Base-by-base conservation (phyloP, 1,139 yeast species). In the Candida anutae region DNA sequence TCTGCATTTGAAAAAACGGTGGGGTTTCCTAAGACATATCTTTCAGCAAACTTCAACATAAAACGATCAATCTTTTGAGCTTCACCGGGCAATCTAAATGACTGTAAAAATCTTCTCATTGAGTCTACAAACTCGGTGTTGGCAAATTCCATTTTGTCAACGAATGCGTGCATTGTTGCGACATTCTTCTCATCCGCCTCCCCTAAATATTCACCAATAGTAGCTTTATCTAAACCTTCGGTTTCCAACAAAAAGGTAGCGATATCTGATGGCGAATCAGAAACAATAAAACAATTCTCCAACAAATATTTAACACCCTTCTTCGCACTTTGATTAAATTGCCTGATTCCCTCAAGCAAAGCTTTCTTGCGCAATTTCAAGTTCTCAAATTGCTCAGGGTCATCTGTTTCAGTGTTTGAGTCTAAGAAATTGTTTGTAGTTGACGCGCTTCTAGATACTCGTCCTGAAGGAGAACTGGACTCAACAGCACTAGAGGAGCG, bases 51-150 rank as follows among this genome's bases (percentile, higher is more conserved):
- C 47, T 93, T 90, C 46, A 90, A 71, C 95, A 93, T 85, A 48
- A 78, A 85, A 44, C 99, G 69, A 62, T 93, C 98, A 52, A 93
- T 88, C 48, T 90, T 90, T 55, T 93, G 99, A 2, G 96, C 88
- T 58, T 93, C 99, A 26, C 99, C 99, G 0, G 99, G 98, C 34
- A 93, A 67, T 50, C 98, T 69, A 56, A 93, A 93, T 24, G 77
- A 69, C 50, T 93, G 98, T 35, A 93, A 66, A 46, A 85, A 85
- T 8, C 61, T 62, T 43, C 98, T 73, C 61, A 93, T 63, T 0
- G 97, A 94, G 42, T 79, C 94, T 6, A 88, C 93, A 47, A 90
- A 87, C 1, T 74, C 64, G 37, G 71, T 55, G 26, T 66, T 65
- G 10, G 70, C 59, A 48, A 90, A 90, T 34, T 87, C 88, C 78